Evolutionary conservation across 2,329 filamentous ascomycete genomes (phyloP).

Genomic region (Alternaria dauci): DNA sequence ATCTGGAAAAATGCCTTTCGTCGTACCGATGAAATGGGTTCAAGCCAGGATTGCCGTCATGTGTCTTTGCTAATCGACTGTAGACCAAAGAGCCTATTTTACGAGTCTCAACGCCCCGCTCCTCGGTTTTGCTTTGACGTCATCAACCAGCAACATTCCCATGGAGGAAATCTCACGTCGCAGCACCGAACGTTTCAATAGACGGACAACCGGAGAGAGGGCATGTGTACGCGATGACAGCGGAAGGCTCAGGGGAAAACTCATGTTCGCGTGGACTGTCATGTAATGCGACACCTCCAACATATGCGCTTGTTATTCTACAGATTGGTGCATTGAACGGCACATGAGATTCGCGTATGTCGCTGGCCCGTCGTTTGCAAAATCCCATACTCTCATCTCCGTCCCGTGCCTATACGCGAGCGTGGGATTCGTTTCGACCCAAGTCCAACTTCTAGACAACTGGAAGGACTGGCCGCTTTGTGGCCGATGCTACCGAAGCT

Average conservation of each 20-base stretch:
- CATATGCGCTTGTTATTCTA: not conserved
- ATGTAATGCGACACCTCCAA: slow-evolving; percentile 6
- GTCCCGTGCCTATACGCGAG: slow-evolving; percentile 5
- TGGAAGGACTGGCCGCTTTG: not conserved
- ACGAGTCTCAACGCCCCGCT: not conserved
- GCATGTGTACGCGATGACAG: slow-evolving; percentile 3
- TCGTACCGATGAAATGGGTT: not conserved
- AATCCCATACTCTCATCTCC: slow-evolving; percentile 16
- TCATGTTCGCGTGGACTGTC: not conserved
- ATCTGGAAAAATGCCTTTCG: not conserved
- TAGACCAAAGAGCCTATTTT: not conserved
- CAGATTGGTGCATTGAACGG: slow-evolving; percentile 4
- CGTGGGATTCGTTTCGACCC: not conserved
- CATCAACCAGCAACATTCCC: slow-evolving; percentile 1
- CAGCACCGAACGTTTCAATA: not conserved
- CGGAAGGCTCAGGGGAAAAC: slow-evolving; percentile 4
- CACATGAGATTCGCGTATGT: not conserved
- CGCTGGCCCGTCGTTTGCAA: not conserved
- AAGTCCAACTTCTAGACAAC: not conserved
- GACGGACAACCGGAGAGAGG: not conserved
- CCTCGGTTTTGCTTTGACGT: not conserved
- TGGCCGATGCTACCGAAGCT: slow-evolving; percentile 1
- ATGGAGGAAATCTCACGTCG: not conserved
- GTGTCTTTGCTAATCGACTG: not conserved
- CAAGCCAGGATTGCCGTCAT: not conserved